Percentiles rank a stretch among this genome's conserved stretches.
These are phyloP conservation scores for Sparassis latifolia DNA, from an alignment of 1,284 basidiomycete genomes.

Conservation along the genomic window DNA sequence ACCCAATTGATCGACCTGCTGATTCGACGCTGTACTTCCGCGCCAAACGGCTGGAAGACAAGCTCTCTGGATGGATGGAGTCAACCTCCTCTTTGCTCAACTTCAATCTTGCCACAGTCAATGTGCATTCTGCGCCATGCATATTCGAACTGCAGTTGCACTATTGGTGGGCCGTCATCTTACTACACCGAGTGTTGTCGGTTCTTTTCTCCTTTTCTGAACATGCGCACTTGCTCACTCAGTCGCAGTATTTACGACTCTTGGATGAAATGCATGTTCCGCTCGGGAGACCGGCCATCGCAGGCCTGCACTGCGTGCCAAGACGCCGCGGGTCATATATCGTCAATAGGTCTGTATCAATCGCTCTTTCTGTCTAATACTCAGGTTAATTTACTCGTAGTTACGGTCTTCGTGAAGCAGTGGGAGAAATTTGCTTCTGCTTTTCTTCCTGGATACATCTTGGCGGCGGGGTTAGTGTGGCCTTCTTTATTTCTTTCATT, in stretches of 20 bases:
- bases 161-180: constrained; percentile 72
- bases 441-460: constrained; percentile 4
- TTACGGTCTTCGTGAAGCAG: constrained; percentile 2
- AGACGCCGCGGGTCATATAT: constrained; percentile 6
- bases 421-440: constrained; percentile 1
- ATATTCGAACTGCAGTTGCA: constrained; percentile 72
- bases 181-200: constrained; percentile 76
- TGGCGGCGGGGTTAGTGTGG: constrained; percentile 4
- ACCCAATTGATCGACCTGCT: constrained; percentile 47
- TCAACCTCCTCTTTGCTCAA: constrained; percentile 62
- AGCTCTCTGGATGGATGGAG: constrained; percentile 68
- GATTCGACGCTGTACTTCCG: constrained; percentile 39
- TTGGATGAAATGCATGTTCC: background rate
- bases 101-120: constrained; percentile 37
- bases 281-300: constrained; percentile 2
- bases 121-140: constrained; percentile 39
- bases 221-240: background rate
- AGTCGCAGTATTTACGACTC: constrained; percentile 3
- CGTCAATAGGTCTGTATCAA: constrained; percentile 3
- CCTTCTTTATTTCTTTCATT: background rate
- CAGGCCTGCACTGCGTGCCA: constrained; percentile 3
- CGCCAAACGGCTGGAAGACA: constrained; percentile 50
- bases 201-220: constrained; percentile 19
- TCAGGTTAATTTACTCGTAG: background rate
- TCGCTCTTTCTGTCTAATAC: too few species aligned